A percentile compares a stretch with the other conserved stretches of the same genome.
phyloP scores from a whole-genome alignment of 352 stramenopile genomes.

The Phytophthora hybrid region DNA sequence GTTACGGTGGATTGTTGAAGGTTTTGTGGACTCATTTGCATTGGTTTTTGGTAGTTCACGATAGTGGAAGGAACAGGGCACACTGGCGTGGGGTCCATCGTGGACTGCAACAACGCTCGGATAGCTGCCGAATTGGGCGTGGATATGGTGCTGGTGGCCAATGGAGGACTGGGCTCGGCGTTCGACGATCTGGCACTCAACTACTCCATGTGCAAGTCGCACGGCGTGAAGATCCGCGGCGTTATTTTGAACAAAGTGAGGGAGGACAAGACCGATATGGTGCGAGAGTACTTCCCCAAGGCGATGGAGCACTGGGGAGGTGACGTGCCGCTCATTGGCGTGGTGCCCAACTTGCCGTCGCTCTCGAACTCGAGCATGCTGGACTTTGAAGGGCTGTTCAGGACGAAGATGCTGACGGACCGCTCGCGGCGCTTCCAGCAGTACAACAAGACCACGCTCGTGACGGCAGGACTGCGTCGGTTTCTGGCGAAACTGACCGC shows the following conservation, averaged over 20 bases:
- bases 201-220: slow-evolving; percentile 92
- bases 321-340: slow-evolving; percentile 79
- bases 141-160: slow-evolving; percentile 96
- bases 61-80: slow-evolving; percentile 91
- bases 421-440: slow-evolving; percentile 73
- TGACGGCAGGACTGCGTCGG: slow-evolving; percentile 85
- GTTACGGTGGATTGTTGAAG: not conserved
- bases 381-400: slow-evolving; percentile 91
- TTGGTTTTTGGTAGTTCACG: slow-evolving; percentile 57
- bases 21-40: not conserved
- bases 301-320: slow-evolving; percentile 73
- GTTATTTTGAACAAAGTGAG: slow-evolving; percentile 98
- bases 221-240: slow-evolving; percentile 93
- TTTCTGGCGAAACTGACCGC: slow-evolving; percentile 88
- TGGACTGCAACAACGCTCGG: slow-evolving; percentile 96
- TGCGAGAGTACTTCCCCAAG: slow-evolving; percentile 90
- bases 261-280: slow-evolving; percentile 82
- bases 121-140: slow-evolving; percentile 93
- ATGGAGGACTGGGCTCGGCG: slow-evolving; percentile 94
- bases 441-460: slow-evolving; percentile 80
- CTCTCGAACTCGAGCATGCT: slow-evolving; percentile 88
- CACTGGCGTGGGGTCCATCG: slow-evolving; percentile 96
- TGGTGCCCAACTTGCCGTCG: slow-evolving; percentile 83
- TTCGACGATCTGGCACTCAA: slow-evolving; percentile 96
- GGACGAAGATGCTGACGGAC: slow-evolving; percentile 67